Percentiles rank a stretch among this genome's conserved stretches.
Conservation (phyloP, 257 asterid species). For the Solanum chiquidenum region DNA sequence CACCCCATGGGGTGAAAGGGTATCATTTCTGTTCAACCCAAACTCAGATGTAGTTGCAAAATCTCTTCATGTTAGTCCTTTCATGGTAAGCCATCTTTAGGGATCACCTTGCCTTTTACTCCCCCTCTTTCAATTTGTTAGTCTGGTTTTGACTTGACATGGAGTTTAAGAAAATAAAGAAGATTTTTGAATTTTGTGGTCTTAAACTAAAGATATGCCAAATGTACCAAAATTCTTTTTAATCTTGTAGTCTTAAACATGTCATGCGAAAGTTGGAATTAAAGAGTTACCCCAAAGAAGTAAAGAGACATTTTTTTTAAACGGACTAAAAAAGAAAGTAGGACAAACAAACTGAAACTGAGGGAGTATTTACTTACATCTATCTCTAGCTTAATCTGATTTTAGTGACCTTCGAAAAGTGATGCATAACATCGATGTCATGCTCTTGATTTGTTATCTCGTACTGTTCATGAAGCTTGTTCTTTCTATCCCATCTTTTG, state of each 20-base stretch:
- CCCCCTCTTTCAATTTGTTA: background rate
- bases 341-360: no score
- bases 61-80: constrained; percentile 98
- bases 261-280: background rate
- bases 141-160: background rate
- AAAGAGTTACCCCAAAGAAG: background rate
- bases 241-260: background rate
- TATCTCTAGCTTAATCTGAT: background rate
- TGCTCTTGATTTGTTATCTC: background rate
- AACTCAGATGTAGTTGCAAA: constrained; percentile 78
- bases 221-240: background rate
- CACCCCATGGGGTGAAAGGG: constrained; percentile 98
- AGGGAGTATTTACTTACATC: background rate
- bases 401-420: background rate
- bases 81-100: constrained; percentile 49
- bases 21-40: constrained; percentile 70
- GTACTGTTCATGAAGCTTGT: background rate
- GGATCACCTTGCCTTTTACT: background rate
- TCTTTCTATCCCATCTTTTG: background rate
- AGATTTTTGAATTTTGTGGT: background rate
- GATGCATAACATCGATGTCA: no score
- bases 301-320: background rate
- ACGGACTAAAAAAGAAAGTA: background rate
- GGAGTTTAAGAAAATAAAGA: background rate
- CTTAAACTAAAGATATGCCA: background rate